Conservation (phyloP, 352 stramenopile genomes). For the Pythium folliculosum region DNA sequence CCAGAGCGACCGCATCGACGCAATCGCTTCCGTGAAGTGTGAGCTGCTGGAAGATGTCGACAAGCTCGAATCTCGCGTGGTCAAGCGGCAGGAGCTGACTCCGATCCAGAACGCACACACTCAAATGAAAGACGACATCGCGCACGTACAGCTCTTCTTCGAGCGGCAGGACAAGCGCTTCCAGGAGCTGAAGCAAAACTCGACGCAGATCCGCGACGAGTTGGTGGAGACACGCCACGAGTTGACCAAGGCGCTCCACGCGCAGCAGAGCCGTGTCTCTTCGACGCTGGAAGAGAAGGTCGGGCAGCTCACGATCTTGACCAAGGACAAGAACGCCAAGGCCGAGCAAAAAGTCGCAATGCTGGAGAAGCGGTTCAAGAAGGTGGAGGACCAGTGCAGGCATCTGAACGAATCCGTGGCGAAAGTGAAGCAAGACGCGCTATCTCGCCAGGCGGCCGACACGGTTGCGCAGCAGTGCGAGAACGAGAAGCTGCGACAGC, state of each 20-base stretch:
- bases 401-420: conserved; percentile 43
- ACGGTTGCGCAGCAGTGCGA: conserved; percentile 32
- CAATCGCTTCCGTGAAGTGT: conserved; percentile 50
- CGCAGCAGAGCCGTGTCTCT: conserved; percentile 45
- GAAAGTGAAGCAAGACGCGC: conserved; percentile 43
- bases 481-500: conserved; percentile 49
- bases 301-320: conserved; percentile 38
- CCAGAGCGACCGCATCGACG: conserved; percentile 51
- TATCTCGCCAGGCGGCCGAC: conserved; percentile 30
- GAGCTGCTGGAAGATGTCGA: conserved; percentile 65
- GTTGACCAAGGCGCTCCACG: conserved; percentile 54
- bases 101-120: conserved; percentile 56
- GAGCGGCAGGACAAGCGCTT: conserved; percentile 70
- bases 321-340: conserved; percentile 51
- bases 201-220: conserved; percentile 52
- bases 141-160: conserved; percentile 51
- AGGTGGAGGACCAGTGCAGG: conserved; percentile 50
- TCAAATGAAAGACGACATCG: conserved; percentile 65
- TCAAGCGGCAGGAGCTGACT: conserved; percentile 56
- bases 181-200: conserved; percentile 52
- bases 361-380: conserved; percentile 62
- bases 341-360: conserved; percentile 53
- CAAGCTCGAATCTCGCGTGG: conserved; percentile 40
- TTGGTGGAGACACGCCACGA: conserved; percentile 55
- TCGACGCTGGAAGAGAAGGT: conserved; percentile 59